A percentile compares a stretch with the other conserved stretches of the same genome.
phyloP scores from a whole-genome alignment of 768 basidiomycete genomes.

The Hypholoma sublateritium region DNA sequence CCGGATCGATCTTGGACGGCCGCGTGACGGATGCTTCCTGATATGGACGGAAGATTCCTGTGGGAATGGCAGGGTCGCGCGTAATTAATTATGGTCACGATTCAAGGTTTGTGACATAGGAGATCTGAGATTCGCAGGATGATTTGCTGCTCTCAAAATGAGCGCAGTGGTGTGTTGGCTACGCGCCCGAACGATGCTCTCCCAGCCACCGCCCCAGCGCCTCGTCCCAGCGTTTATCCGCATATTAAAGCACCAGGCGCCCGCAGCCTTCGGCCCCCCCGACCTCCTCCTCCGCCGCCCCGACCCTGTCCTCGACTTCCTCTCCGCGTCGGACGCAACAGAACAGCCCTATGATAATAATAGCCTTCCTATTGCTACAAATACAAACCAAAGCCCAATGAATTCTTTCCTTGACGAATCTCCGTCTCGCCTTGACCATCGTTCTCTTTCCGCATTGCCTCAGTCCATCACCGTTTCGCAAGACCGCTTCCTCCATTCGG shows the following conservation, averaged over 20 bases:
- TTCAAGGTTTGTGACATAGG: not conserved
- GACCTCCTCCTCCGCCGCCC: too few relatives aligned
- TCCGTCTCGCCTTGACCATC: conserved; percentile 44
- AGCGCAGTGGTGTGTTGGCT: not conserved
- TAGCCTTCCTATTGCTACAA: too few relatives aligned
- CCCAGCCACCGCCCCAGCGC: conserved; percentile 22
- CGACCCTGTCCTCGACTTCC: not conserved
- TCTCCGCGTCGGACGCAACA: conserved; percentile 17
- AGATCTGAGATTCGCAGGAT: conserved; percentile 24
- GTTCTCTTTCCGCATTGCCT: conserved; percentile 34
- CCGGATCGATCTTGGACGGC: conserved; percentile 12
- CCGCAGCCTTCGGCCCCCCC: too few relatives aligned
- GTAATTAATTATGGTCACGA: conserved; percentile 25
- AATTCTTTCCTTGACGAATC: conserved; percentile 39
- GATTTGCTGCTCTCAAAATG: conserved; percentile 15
- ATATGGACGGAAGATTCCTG: conserved; percentile 13
- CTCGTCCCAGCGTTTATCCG: not conserved
- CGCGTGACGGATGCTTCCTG: conserved; percentile 14
- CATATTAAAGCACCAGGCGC: conserved; percentile 5
- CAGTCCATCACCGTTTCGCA: conserved; percentile 41
- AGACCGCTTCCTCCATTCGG: conserved; percentile 43
- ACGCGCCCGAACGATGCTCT: conserved; percentile 21
- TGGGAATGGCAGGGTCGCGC: conserved; percentile 15
- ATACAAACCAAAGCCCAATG: conserved; percentile 10
- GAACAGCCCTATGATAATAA: conserved; percentile 10